Percentiles rank a stretch among this genome's conserved stretches.
phyloP scores from a whole-genome alignment of 2,329 filamentous ascomycete genomes.

The Arthroderma uncinatum region DNA sequence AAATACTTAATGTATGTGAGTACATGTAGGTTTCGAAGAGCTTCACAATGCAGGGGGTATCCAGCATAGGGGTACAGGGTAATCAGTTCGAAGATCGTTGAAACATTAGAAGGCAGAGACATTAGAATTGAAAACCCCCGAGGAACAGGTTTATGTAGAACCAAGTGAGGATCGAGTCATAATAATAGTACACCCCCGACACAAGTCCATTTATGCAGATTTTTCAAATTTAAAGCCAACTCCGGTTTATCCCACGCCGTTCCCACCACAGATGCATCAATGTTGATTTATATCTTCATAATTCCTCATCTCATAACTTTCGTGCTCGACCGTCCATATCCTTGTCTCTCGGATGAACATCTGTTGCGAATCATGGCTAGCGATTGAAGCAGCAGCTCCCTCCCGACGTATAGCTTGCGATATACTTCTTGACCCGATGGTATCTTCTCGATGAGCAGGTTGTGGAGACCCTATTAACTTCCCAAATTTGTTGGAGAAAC shows the following conservation, averaged over 20 bases:
- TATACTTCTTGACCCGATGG: neutral
- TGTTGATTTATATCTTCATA: neutral
- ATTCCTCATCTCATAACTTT: slow-evolving; percentile 9
- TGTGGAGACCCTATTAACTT: neutral
- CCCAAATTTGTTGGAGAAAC: neutral
- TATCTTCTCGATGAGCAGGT: neutral
- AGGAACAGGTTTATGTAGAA: no score
- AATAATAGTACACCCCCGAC: no score
- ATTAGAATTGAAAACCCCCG: no score
- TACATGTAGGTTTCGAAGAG: no score
- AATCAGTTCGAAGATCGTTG: no score
- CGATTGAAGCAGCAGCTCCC: neutral
- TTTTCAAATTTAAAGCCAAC: no score
- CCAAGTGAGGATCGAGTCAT: no score
- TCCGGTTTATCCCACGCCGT: neutral
- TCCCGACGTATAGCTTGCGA: neutral
- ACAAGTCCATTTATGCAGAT: no score
- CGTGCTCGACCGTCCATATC: slow-evolving; percentile 14
- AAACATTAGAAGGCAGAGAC: no score
- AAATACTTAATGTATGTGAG: no score
- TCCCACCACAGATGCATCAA: neutral
- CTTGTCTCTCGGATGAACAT: slow-evolving; percentile 17
- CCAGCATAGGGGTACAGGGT: no score
- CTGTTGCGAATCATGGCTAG: slow-evolving; percentile 13
- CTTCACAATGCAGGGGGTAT: no score